A percentile compares a stretch with the other conserved stretches of the same genome.
phyloP scores from a whole-genome alignment of 768 basidiomycete species.

The Kwoniella sp. region DNA sequence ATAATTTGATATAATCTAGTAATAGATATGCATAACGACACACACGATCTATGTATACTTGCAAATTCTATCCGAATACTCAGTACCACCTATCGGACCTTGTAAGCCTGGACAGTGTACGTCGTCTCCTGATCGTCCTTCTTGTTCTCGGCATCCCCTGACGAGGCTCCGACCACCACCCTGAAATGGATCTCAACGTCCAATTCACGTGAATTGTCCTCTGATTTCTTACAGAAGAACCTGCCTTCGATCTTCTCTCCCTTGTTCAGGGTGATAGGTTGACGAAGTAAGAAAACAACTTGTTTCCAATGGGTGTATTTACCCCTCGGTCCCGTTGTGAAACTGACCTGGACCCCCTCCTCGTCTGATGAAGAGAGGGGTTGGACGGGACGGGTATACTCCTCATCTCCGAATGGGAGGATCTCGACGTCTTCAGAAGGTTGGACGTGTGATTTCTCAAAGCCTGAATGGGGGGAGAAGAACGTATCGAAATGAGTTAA shows the following conservation, averaged over 20 bases:
- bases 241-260: slow-evolving; percentile 76
- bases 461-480: slow-evolving; percentile 66
- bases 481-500: slow-evolving; percentile 94
- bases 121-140: slow-evolving; percentile 63
- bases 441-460: slow-evolving; percentile 59
- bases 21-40: background rate
- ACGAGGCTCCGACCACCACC: slow-evolving; percentile 44
- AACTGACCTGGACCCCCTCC: slow-evolving; percentile 38
- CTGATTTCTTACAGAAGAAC: slow-evolving; percentile 82
- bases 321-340: slow-evolving; percentile 87
- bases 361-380: slow-evolving; percentile 17
- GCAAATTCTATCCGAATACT: no score
- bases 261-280: slow-evolving; percentile 74
- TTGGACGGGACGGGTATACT: slow-evolving; percentile 33
- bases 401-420: slow-evolving; percentile 43
- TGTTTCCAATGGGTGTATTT: slow-evolving; percentile 97
- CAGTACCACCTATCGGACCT: slow-evolving; percentile 76
- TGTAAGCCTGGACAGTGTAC: slow-evolving; percentile 63
- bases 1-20: background rate
- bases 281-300: slow-evolving; percentile 79
- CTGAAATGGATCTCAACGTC: slow-evolving; percentile 85
- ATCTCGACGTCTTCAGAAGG: slow-evolving; percentile 59
- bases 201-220: slow-evolving; percentile 77
- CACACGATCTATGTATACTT: background rate
- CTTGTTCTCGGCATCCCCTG: slow-evolving; percentile 30